Conservation (phyloP, 768 basidiomycete genomes). For the Lactarius quietus region DNA sequence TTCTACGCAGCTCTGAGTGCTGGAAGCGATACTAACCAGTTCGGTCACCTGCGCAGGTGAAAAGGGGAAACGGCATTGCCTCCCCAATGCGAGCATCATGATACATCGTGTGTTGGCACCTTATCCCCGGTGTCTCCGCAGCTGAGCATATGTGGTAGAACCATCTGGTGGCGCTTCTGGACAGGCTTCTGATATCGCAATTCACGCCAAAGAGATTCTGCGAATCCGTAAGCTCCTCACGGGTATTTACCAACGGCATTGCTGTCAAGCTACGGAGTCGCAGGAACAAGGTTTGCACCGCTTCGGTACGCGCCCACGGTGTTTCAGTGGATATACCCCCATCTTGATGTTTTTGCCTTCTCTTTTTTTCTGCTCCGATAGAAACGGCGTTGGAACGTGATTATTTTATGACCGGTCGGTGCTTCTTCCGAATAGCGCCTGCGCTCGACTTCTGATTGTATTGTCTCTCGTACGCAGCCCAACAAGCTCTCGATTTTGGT, state of each 20-base stretch:
- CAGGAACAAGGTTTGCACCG: slow-evolving; percentile 62
- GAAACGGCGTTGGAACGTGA: slow-evolving; percentile 90
- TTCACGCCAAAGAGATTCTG: slow-evolving; percentile 94
- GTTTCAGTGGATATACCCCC: slow-evolving; percentile 19
- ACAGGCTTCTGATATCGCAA: slow-evolving; percentile 96
- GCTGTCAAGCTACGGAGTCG: slow-evolving; percentile 61
- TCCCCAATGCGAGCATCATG: slow-evolving; percentile 96
- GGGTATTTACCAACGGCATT: slow-evolving; percentile 86
- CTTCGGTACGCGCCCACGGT: slow-evolving; percentile 57
- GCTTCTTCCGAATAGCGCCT: slow-evolving; percentile 24
- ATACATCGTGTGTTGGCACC: slow-evolving; percentile 74
- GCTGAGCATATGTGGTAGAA: slow-evolving; percentile 46
- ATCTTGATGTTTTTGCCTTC: slow-evolving; percentile 27
- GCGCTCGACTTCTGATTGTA: slow-evolving; percentile 22
- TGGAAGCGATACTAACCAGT: slow-evolving; percentile 9
- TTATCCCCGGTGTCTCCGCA: slow-evolving; percentile 11
- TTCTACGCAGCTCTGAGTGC: not conserved
- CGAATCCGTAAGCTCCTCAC: slow-evolving; percentile 82
- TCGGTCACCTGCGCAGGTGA: slow-evolving; percentile 47
- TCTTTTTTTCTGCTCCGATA: slow-evolving; percentile 33
- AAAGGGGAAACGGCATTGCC: slow-evolving; percentile 84
- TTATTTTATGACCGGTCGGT: slow-evolving; percentile 88
- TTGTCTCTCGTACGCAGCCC: slow-evolving; percentile 45
- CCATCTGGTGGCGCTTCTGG: slow-evolving; percentile 96
- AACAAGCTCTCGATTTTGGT: slow-evolving; percentile 87